Conservation (phyloP, 1,139 yeast species). For the Kurtzmaniella quercitrusa region DNA sequence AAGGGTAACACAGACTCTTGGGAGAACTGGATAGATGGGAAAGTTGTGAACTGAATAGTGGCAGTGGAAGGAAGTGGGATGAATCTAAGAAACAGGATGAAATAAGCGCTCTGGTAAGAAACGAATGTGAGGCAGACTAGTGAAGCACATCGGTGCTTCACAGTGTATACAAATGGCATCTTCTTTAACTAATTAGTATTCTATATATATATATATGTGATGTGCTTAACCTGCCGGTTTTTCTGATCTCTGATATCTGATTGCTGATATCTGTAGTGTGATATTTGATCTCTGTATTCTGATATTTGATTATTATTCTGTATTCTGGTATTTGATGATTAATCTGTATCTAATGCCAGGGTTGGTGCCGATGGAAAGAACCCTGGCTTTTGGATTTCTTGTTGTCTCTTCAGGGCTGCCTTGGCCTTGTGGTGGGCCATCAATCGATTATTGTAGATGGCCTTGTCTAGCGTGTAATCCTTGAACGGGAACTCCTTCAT, state of each 20-base stretch:
- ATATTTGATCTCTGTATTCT: not conserved
- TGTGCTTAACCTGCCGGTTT: no score
- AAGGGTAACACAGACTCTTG: constrained; percentile 52
- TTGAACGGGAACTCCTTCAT: constrained; percentile 35
- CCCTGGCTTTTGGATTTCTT: constrained; percentile 37
- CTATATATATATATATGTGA: no score
- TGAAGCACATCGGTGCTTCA: not conserved
- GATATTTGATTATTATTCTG: not conserved
- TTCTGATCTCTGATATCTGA: not conserved
- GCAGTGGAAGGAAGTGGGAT: no score
- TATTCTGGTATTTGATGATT: not conserved
- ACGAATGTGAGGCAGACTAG: not conserved
- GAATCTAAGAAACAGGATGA: no score
- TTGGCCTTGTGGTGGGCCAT: constrained; percentile 37
- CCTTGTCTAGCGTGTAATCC: constrained; percentile 45
- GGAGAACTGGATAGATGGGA: constrained; percentile 78
- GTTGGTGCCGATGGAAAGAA: constrained; percentile 57
- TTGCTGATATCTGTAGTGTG: not conserved
- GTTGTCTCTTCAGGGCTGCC: constrained; percentile 32
- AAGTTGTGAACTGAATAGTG: constrained; percentile 59
- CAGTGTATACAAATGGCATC: not conserved
- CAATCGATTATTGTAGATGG: constrained; percentile 51
- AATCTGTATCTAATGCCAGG: not conserved
- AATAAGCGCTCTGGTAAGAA: no score
- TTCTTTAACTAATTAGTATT: not conserved